Conservation (phyloP, 2,329 filamentous ascomycete genomes). For the Cercospora nicotianae region DNA sequence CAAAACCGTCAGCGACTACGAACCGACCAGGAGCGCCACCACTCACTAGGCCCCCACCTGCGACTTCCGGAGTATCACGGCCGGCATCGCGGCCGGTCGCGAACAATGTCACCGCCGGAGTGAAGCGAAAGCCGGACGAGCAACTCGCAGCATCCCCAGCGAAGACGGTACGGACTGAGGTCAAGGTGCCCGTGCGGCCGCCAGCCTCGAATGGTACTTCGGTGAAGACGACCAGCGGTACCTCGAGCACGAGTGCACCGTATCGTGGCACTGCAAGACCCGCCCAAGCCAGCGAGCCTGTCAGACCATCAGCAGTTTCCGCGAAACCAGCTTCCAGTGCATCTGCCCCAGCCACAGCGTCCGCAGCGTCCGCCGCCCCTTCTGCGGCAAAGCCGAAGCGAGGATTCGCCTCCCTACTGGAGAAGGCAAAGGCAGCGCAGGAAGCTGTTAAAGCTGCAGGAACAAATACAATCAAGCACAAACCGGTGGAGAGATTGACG, state of each 20-base stretch:
- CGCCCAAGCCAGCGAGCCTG: constrained; percentile 15
- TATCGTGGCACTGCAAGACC: constrained; percentile 25
- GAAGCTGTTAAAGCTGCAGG: constrained; percentile 56
- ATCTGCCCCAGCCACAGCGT: constrained; percentile 15
- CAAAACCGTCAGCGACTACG: constrained; percentile 14
- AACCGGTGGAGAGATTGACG: constrained; percentile 65
- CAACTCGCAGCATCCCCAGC: constrained; percentile 37
- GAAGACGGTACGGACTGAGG: constrained; percentile 37
- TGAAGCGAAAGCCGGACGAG: constrained; percentile 42
- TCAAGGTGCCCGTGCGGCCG: constrained; percentile 34
- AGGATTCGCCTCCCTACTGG: constrained; percentile 72
- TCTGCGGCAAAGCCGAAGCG: constrained; percentile 55
- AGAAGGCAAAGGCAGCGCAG: constrained; percentile 67
- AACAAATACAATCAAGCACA: constrained; percentile 72
- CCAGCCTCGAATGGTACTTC: constrained; percentile 10
- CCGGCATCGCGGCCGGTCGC: constrained; percentile 25
- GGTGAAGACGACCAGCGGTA: constrained; percentile 31
- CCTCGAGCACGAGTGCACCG: constrained; percentile 12
- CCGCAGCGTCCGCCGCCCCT: constrained; percentile 20
- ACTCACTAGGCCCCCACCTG: constrained; percentile 10
- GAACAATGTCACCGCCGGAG: constrained; percentile 33
- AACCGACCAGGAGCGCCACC: constrained; percentile 23
- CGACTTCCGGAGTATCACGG: constrained; percentile 20
- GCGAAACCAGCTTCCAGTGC: constrained; percentile 17
- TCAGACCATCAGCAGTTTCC: constrained; percentile 15